These are phyloP conservation scores for Adansonia digitata DNA, from an alignment of 345 rosid species.

Conservation along the genomic window DNA sequence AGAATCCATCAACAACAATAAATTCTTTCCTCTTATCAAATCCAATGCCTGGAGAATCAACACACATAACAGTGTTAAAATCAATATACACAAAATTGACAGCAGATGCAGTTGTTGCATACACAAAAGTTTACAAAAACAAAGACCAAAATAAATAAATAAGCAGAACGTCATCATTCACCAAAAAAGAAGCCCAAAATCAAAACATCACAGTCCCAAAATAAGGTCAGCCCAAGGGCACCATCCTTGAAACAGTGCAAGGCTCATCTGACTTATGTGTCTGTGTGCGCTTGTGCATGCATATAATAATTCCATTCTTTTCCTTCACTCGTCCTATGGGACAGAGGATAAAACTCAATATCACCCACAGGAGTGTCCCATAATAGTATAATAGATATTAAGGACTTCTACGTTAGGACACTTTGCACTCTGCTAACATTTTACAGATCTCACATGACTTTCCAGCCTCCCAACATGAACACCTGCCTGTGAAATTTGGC, in stretches of 20 bases:
- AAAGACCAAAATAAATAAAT: not conserved
- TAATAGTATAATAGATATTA: not conserved
- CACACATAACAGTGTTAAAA: slow-evolving; percentile 5
- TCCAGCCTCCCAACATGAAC: not conserved
- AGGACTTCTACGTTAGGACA: not conserved
- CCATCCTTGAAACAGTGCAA: not conserved
- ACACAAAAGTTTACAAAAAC: not conserved
- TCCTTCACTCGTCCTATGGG: not conserved
- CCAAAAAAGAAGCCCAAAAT: not conserved
- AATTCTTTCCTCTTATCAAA: slow-evolving; percentile 59
- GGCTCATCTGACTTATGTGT: not conserved
- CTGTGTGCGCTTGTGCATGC: not conserved
- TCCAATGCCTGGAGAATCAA: slow-evolving; percentile 51
- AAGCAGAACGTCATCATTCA: not conserved
- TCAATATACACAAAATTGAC: not conserved
- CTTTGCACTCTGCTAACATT: not conserved
- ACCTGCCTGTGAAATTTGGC: not conserved
- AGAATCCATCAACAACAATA: slow-evolving; percentile 56
- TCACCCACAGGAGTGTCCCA: not conserved
- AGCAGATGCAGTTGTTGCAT: not conserved
- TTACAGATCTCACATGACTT: not conserved
- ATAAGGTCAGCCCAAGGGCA: not conserved
- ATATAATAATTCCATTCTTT: not conserved
- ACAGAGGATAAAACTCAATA: not conserved
- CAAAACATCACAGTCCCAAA: not conserved